Evolutionary conservation across 2,329 filamentous ascomycete species (phyloP).

Genomic region (Sarocladiaceae sp.): DNA sequence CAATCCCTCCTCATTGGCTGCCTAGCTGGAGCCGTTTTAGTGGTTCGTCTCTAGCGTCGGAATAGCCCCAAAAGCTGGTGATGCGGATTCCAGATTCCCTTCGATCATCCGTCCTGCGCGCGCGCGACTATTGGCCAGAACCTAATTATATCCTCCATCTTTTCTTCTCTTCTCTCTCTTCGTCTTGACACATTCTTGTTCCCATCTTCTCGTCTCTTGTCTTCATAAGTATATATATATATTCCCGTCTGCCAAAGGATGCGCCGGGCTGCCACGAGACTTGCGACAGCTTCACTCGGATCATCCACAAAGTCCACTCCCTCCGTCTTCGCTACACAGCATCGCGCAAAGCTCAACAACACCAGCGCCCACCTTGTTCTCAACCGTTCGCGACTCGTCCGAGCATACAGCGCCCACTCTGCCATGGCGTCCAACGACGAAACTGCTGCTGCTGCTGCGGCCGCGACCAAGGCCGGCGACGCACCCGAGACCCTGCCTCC

Average conservation of each 20-base stretch:
- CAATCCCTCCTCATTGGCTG: too few relatives aligned
- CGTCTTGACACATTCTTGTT: too few relatives aligned
- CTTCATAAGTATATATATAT: too few relatives aligned
- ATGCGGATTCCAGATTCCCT: background rate
- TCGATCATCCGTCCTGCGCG: background rate
- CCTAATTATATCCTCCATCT: background rate
- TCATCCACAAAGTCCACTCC: background rate
- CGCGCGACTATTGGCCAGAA: background rate
- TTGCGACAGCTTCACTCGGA: background rate
- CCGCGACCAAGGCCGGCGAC: background rate
- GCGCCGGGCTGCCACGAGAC: constrained; percentile 3
- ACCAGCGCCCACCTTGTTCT: background rate
- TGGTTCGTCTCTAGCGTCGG: too few relatives aligned
- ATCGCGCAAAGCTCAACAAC: background rate
- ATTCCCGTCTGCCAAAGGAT: background rate
- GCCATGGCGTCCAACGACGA: background rate
- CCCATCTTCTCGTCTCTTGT: too few relatives aligned
- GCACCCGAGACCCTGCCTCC: constrained; percentile 42
- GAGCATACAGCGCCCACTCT: too few relatives aligned
- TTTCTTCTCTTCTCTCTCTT: background rate
- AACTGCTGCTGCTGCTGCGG: background rate
- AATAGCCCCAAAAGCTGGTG: background rate
- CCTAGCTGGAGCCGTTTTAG: too few relatives aligned
- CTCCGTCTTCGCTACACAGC: background rate
- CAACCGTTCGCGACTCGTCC: background rate